Evolutionary conservation across 1,284 basidiomycete genomes (phyloP).

Genomic region (Coriolopsis trogii): DNA sequence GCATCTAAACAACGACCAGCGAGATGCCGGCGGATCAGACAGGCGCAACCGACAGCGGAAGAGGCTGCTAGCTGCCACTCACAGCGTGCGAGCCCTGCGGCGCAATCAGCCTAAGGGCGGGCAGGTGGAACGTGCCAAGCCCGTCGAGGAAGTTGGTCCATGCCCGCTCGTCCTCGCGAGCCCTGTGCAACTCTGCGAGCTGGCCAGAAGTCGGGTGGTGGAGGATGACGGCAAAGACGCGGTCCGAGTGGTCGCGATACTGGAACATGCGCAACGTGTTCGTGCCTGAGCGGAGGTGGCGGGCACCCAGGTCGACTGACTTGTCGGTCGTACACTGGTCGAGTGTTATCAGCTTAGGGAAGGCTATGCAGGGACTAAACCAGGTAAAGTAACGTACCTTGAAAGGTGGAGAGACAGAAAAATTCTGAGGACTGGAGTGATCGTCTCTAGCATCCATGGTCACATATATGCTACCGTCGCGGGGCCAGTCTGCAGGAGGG

Average conservation of each 20-base stretch:
- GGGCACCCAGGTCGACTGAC: constrained; percentile 14
- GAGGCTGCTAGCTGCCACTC: constrained; percentile 15
- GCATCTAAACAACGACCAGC: not conserved
- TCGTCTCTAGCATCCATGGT: constrained; percentile 3
- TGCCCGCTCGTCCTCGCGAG: constrained; percentile 3
- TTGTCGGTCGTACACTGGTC: constrained; percentile 5
- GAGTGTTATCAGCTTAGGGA: not conserved
- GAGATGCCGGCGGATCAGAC: not conserved
- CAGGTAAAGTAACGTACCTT: not conserved
- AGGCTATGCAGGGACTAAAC: not conserved
- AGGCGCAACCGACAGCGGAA: not conserved
- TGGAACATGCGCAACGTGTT: constrained; percentile 18
- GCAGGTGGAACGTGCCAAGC: constrained; percentile 11
- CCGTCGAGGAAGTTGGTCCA: constrained; percentile 8
- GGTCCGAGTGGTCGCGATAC: constrained; percentile 21
- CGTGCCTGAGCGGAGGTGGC: constrained; percentile 6
- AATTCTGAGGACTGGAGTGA: constrained; percentile 1
- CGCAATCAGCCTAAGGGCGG: constrained; percentile 4
- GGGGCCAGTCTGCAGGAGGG: constrained; percentile 12
- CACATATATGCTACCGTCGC: constrained; percentile 5
- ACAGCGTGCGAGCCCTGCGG: not conserved
- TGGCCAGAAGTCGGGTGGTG: constrained; percentile 21
- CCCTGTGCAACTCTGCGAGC: constrained; percentile 9
- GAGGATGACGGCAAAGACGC: constrained; percentile 14
- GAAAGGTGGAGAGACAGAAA: constrained; percentile 5